Evolutionary conservation across 352 stramenopile species (phyloP).

Genomic region (Pythium apleroticum): DNA sequence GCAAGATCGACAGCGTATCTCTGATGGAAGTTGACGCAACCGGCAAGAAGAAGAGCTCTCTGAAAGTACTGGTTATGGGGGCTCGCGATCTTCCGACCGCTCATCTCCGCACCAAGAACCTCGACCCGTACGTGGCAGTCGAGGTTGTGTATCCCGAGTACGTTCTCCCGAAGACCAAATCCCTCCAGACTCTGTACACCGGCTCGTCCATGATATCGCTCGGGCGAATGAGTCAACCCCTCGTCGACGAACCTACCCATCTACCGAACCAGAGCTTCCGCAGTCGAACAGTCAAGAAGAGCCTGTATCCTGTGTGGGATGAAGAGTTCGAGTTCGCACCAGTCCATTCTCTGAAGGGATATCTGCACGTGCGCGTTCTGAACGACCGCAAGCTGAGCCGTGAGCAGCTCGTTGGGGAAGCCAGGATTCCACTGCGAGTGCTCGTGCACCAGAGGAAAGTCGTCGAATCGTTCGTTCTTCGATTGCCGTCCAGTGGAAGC

Average conservation of each 20-base stretch:
- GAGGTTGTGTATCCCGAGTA: constrained; percentile 65
- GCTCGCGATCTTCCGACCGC: constrained; percentile 57
- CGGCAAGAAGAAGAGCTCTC: constrained; percentile 46
- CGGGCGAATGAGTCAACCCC: background rate
- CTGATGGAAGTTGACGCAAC: constrained; percentile 64
- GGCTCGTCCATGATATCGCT: background rate
- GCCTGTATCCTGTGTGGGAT: constrained; percentile 76
- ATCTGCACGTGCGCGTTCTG: constrained; percentile 59
- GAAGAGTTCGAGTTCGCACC: constrained; percentile 71
- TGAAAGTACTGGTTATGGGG: constrained; percentile 54
- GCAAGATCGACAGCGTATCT: constrained; percentile 45
- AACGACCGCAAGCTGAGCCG: constrained; percentile 70
- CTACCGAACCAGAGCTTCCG: constrained; percentile 33
- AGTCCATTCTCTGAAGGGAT: constrained; percentile 64
- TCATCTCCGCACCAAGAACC: constrained; percentile 68
- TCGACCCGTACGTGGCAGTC: constrained; percentile 66
- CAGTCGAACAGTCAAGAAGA: constrained; percentile 72
- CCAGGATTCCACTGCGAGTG: constrained; percentile 53
- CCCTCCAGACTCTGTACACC: background rate
- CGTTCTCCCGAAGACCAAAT: constrained; percentile 17
- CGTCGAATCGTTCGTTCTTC: constrained; percentile 59
- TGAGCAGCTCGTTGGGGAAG: constrained; percentile 70
- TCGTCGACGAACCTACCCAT: constrained; percentile 8
- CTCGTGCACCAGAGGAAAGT: constrained; percentile 65
- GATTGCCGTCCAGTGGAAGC: constrained; percentile 13